Evolutionary conservation across 176 grass and related monocot species (phyloP).

Genomic region (Themeda triandra): DNA sequence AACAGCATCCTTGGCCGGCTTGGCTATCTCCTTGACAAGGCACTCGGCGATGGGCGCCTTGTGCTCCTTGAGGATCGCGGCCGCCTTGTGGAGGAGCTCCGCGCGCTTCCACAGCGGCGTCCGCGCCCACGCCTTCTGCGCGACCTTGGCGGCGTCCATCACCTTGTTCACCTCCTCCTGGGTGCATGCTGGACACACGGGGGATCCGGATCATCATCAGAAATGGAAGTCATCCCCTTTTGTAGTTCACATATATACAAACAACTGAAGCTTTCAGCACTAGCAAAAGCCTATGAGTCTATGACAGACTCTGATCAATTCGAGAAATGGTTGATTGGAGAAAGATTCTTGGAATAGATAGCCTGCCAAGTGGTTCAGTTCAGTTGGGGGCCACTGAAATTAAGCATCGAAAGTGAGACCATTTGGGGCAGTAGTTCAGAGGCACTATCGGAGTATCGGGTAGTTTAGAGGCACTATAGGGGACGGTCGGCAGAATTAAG

Average conservation of each 20-base stretch:
- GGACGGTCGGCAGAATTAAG: not conserved
- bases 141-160: conserved; percentile 78
- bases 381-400: not conserved
- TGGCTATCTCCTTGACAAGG: conserved; percentile 95
- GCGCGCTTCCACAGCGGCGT: conserved; percentile 93
- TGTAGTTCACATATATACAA: not conserved
- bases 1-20: conserved; percentile 92
- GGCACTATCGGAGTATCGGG: not conserved
- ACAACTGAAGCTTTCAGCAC: not conserved
- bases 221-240: not conserved
- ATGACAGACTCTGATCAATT: not conserved
- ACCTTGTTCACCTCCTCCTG: conserved; percentile 99
- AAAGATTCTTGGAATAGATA: not conserved
- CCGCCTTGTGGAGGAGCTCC: conserved; percentile 88
- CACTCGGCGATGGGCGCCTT: conserved; percentile 77
- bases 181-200: conserved; percentile 64
- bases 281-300: not conserved
- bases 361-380: not conserved
- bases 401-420: conserved; percentile 8
- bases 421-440: not conserved
- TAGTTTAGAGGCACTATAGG: not conserved
- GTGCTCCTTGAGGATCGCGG: conserved; percentile 90
- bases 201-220: not conserved
- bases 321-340: not conserved
- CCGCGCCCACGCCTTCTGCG: conserved; percentile 74